Evolutionary conservation across 2,329 filamentous ascomycete species (phyloP), one percentile per base, ranked within the genome.

Genomic region (Paradendryphiella salina): DNA sequence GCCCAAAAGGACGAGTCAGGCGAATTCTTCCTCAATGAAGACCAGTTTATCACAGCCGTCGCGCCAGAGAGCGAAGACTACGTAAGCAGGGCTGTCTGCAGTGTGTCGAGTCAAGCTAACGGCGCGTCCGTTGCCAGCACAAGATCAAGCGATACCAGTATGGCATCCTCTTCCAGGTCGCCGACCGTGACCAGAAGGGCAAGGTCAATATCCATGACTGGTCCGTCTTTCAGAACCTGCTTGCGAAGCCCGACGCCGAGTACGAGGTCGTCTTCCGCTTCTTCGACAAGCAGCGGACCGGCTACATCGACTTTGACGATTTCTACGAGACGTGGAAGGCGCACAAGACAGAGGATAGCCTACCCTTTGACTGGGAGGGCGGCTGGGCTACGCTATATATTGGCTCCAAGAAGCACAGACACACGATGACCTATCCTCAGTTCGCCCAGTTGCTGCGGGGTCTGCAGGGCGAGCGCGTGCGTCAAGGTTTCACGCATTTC

Each of bases 261-360:
- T 99, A 99, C 77, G 92, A 97, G 75, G 96, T 99, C 65, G 93
- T 94, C 13, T 99, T 97, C 78, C 89, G 94, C 65, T 83, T 99
- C 47, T 99, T 99, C 76, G 93, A 97, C 70, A 82, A 90, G 64
- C 86, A 93, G 43, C 84, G 89, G 55, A 88, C 85, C 15, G 94
- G 94, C 54, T 83, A 83, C 40, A 90, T 99, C 68, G 93, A 92
- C 73, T 96, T 93, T 70, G 88, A 96, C 32, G 85, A 91, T 65
- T 92, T 99, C 76, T 85, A 90, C 69, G 82, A 85, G 52, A 79
- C 93, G 51, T 96, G 95, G 76, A 88, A 93, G 76, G 80, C 86
- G 65, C 95, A 96, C 82, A 96, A 93, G 79, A 86, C 87, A n/a
- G 78, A 85, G 18, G 82, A 89, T 53, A 90, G 83, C 72, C 87